Evolutionary conservation across 2,329 filamentous ascomycete genomes (phyloP).

Genomic region (Scolecobasidium constrictum): DNA sequence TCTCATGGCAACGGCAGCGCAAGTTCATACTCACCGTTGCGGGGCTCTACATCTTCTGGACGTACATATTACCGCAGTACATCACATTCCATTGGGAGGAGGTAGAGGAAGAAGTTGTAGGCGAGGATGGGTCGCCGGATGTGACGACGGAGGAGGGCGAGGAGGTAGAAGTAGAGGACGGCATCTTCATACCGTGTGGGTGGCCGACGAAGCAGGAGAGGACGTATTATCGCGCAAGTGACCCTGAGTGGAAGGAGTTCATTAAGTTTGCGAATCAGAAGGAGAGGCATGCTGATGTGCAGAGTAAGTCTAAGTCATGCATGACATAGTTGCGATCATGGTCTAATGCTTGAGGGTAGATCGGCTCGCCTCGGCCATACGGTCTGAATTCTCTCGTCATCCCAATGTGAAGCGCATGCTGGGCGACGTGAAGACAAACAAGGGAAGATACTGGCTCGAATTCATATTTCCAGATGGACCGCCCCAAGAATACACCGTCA

Average conservation of each 20-base stretch:
- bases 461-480: constrained; percentile 37
- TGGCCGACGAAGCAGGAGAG: constrained; percentile 29
- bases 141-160: constrained; percentile 22
- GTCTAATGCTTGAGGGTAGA: constrained; percentile 11
- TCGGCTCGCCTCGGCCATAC: constrained; percentile 27
- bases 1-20: constrained; percentile 1
- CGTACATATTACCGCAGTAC: background rate
- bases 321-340: no score
- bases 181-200: constrained; percentile 38
- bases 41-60: background rate
- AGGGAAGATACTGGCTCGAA: constrained; percentile 37
- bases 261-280: constrained; percentile 33
- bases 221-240: constrained; percentile 37
- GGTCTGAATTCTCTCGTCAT: constrained; percentile 18
- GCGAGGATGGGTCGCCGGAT: constrained; percentile 15
- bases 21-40: background rate
- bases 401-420: constrained; percentile 20
- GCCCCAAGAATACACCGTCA: constrained; percentile 36
- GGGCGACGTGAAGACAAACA: constrained; percentile 27
- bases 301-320: no score
- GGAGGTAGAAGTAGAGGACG: constrained; percentile 18
- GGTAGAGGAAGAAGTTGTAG: constrained; percentile 13
- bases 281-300: constrained; percentile 26
- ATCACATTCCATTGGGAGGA: constrained; percentile 4
- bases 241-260: constrained; percentile 44